Base-by-base conservation (phyloP, 306 rosid genomes). In the Rosa persica region DNA sequence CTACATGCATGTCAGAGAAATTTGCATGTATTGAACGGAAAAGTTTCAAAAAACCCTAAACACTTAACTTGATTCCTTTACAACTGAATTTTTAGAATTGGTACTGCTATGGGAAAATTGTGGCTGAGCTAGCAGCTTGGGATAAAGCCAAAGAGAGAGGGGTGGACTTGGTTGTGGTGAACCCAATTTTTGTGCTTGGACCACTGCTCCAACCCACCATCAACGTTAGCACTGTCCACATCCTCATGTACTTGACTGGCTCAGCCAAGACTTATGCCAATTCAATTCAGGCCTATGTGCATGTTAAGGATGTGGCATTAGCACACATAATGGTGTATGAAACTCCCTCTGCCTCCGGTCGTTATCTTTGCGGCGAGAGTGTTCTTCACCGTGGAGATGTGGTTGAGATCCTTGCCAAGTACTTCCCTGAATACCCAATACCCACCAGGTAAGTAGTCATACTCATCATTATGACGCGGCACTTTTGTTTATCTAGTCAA, bases 51-150 rank as follows among this genome's bases (percentile, higher is more conserved):
- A 12, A 30, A 12, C 40, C 40, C 19, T 27, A 61, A 61, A 48
- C 54, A 48, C 54, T 0, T 39, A 39, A 39, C 43, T 48, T 48
- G 54, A 48, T 13, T 48, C 5, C 54, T 48, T 1, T 15, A 48
- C 51, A 47, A 47, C 51, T 47, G 51, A 47, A 47, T 5, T 48
- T 48, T 80, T 86, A 93, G 97, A 90, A 90, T 10, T 93, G 98
- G 98, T 94, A 94, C 75, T 92, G 97, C 79, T 90, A 89, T 74
- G 97, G 94, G 54, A 94, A 94, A 80, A 87, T 92, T 0, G 87
- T 92, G 83, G 96, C 98, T 0, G 97, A 94, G 85, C 81, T 87
- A 69, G 72, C 89, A 30, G 97, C 98, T 36, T 90, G 95, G 95
- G 86, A 83, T 0, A 69, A 72, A 62, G 90, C 98, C 5, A 79